Evolutionary conservation across 1,139 yeast species (phyloP).

Genomic region (Saccharomyces hybrid): DNA sequence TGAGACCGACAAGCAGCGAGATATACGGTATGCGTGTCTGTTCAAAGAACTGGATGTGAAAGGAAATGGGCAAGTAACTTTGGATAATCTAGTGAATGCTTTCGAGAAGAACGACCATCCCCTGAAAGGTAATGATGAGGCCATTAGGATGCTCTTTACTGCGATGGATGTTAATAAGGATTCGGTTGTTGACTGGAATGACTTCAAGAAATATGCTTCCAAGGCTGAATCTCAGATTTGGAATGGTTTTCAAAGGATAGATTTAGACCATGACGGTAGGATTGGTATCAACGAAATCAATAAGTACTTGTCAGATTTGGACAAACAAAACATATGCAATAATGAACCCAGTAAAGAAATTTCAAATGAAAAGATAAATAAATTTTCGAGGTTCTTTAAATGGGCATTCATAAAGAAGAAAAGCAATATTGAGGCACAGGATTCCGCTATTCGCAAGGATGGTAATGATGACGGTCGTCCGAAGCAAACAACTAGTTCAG

Average conservation of each 20-base stretch:
- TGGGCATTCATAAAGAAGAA: constrained; percentile 51
- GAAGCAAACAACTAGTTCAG: not conserved
- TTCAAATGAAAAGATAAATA: constrained; percentile 8
- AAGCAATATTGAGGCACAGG: constrained; percentile 33
- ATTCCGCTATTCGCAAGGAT: constrained; percentile 28
- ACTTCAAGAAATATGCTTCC: constrained; percentile 52
- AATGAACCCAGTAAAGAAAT: not conserved
- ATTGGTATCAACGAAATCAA: constrained; percentile 60
- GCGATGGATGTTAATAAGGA: constrained; percentile 55
- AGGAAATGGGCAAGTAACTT: constrained; percentile 49
- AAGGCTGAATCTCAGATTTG: constrained; percentile 65
- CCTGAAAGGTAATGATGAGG: constrained; percentile 53
- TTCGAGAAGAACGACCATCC: constrained; percentile 54
- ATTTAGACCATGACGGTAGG: constrained; percentile 68
- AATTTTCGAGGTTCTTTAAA: constrained; percentile 19
- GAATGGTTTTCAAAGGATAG: constrained; percentile 62
- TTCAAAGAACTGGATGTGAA: constrained; percentile 46
- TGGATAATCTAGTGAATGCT: constrained; percentile 49
- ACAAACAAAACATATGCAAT: constrained; percentile 2
- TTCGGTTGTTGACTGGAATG: constrained; percentile 49
- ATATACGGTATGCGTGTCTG: constrained; percentile 19
- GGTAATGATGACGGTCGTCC: constrained; percentile 37
- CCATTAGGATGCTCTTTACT: constrained; percentile 47
- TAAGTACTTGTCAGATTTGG: constrained; percentile 46
- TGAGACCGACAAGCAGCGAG: constrained; percentile 18